phyloP scores from a whole-genome alignment of 192 early-diverging fungal species.

The Mortierella alpina region DNA sequence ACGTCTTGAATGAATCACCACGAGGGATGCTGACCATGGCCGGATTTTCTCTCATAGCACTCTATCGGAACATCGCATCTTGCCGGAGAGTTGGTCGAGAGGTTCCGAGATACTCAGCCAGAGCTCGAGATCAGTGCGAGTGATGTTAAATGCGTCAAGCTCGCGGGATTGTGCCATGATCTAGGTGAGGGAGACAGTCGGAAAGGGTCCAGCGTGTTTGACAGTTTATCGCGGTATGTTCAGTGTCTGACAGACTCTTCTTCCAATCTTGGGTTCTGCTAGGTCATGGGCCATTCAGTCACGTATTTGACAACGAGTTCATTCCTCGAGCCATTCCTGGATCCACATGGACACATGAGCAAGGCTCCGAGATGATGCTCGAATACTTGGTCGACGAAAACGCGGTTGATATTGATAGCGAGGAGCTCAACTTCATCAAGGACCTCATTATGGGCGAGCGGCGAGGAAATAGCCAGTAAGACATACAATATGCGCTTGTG shows the following conservation, averaged over 20 bases:
- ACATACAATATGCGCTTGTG: background rate
- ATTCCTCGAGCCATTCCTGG: conserved; percentile 74
- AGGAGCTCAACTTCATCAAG: conserved; percentile 74
- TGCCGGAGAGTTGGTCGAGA: conserved; percentile 76
- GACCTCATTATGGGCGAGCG: conserved; percentile 76
- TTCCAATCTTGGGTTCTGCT: background rate
- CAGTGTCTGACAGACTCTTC: too few relatives aligned
- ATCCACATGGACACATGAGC: conserved; percentile 76
- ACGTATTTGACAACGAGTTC: conserved; percentile 93
- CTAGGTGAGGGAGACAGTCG: conserved; percentile 61
- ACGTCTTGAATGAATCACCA: background rate
- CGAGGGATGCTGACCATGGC: background rate
- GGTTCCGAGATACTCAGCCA: conserved; percentile 79
- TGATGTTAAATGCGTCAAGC: conserved; percentile 86
- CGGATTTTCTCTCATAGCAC: conserved; percentile 1
- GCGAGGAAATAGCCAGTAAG: conserved; percentile 55
- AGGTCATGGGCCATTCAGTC: conserved; percentile 97
- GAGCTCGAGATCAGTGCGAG: conserved; percentile 80
- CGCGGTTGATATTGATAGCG: conserved; percentile 72
- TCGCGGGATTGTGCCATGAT: conserved; percentile 96
- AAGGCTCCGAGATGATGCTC: conserved; percentile 89
- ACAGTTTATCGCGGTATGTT: background rate
- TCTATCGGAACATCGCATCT: conserved; percentile 83
- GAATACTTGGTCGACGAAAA: conserved; percentile 79
- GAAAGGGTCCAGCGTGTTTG: background rate